Base-by-base conservation (phyloP, 2,329 filamentous ascomycete species). In the Fusarium siculi region DNA sequence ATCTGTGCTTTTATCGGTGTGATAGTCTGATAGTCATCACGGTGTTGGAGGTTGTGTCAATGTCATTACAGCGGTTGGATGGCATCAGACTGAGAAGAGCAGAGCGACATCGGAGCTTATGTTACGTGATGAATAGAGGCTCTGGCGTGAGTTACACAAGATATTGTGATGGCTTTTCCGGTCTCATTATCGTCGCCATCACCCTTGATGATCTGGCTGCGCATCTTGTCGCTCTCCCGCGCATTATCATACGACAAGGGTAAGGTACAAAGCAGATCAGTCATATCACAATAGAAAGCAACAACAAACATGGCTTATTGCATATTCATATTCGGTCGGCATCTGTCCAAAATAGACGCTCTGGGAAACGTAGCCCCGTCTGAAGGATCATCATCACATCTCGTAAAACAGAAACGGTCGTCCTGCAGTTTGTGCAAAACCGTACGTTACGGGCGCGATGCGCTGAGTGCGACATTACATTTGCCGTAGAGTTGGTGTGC, bases 221-320 rank as follows among this genome's bases (percentile, higher is more conserved):
- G n/a, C 28, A 56, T 47, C 56, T 12, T 47, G 57, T 63, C 54
- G 56, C 66, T 68, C 64, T 68, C 65, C 64, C 65, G 66, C 36
- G 57, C 50, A 52, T 64, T 57, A 64, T 69, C 66, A 55, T 72
- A 72, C 69, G 65, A 66, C 23, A 60, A 61, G 69, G 68, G 53
- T 63, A 32, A 4, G 9, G 15, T n/a, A 9, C 9, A 34, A 23
- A 53, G 34, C 19, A 53, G 34, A 53, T 53, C 50, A 53, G 50
- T 28, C 34, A 39, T n/a, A 32, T 32, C 30, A 32, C 30, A 32
- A 32, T 32, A 32, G 30, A 32, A 32, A 12, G 30, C 30, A 32
- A 32, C 30, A 32, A 32, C 52, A 25, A 16, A 63, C 8, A 55
- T 54, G 55, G 46, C 39, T 42, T 63, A 63, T 50, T 63, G 39